These are phyloP conservation scores for Symbiodinium natans DNA, from an alignment of 73 alveolate genomes.

Conservation along the genomic window DNA sequence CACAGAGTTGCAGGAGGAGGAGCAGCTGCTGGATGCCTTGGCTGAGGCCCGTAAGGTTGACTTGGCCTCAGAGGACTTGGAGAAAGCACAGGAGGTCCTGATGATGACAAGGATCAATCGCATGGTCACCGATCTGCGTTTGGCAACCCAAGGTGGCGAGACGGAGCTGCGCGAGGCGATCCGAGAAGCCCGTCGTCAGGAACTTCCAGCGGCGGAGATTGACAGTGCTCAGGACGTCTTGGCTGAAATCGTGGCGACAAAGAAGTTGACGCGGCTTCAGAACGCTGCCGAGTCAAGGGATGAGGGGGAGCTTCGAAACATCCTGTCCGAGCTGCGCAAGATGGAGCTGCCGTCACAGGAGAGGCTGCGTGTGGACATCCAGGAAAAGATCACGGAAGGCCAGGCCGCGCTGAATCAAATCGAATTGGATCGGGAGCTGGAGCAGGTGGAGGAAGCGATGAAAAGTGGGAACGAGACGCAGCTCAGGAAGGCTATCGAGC, in stretches of 20 bases:
- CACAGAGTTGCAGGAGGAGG: conserved; percentile 40
- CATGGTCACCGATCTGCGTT: conserved; percentile 15
- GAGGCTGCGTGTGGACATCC: background rate
- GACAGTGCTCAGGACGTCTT: conserved; percentile 43
- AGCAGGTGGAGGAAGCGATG: conserved; percentile 18
- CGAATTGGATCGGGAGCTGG: conserved; percentile 12
- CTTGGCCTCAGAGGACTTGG: conserved; percentile 33
- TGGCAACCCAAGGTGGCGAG: conserved; percentile 34
- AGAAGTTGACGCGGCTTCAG: conserved; percentile 29
- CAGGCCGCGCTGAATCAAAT: conserved; percentile 2
- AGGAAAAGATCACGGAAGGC: background rate
- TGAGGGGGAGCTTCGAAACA: conserved; percentile 38
- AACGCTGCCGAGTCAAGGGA: conserved; percentile 2
- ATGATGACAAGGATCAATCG: background rate
- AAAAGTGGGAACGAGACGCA: conserved; percentile 12
- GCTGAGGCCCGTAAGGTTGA: conserved; percentile 52
- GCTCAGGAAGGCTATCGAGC: conserved; percentile 56
- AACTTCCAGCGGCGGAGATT: conserved; percentile 19
- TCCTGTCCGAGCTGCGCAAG: conserved; percentile 47
- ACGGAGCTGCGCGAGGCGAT: conserved; percentile 36
- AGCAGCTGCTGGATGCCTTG: conserved; percentile 42
- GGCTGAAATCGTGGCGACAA: background rate
- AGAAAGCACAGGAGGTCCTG: conserved; percentile 34
- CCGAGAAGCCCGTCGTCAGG: conserved; percentile 57
- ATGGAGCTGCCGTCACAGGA: background rate